Evolutionary conservation across 2,329 filamentous ascomycete genomes (phyloP).

Genomic region (Cladorrhinum sp.): DNA sequence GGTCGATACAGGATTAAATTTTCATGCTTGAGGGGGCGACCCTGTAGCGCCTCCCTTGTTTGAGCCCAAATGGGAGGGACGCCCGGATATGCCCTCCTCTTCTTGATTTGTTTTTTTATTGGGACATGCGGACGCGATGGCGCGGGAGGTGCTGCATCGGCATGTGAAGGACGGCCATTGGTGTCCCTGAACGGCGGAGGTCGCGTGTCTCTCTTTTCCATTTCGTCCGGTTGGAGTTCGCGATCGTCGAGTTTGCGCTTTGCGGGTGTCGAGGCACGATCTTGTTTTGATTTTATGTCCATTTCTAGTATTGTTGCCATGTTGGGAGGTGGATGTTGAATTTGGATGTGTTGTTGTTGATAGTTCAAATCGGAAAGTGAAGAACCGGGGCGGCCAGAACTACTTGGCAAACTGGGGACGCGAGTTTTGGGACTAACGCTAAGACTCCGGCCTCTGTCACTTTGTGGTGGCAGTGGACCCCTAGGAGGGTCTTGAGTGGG

Average conservation of each 20-base stretch:
- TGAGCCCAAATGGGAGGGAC: slow-evolving; percentile 50
- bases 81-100: slow-evolving; percentile 35
- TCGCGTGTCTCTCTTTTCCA: slow-evolving; percentile 48
- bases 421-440: slow-evolving; percentile 79
- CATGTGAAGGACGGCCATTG: slow-evolving; percentile 38
- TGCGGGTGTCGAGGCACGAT: slow-evolving; percentile 39
- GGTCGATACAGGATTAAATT: slow-evolving; percentile 47
- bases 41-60: slow-evolving; percentile 36
- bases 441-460: slow-evolving; percentile 66
- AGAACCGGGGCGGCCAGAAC: slow-evolving; percentile 34
- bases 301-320: slow-evolving; percentile 23
- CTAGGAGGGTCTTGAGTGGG: slow-evolving; percentile 36
- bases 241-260: slow-evolving; percentile 50
- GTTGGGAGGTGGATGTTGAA: slow-evolving; percentile 13
- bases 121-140: slow-evolving; percentile 34
- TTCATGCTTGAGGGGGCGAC: slow-evolving; percentile 38
- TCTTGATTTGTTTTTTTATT: slow-evolving; percentile 35
- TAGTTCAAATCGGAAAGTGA: slow-evolving; percentile 28
- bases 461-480: slow-evolving; percentile 49
- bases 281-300: slow-evolving; percentile 31
- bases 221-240: slow-evolving; percentile 48
- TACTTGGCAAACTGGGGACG: slow-evolving; percentile 51
- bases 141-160: slow-evolving; percentile 23
- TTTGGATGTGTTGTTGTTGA: slow-evolving; percentile 22
- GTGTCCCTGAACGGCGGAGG: slow-evolving; percentile 46